Evolutionary conservation across 139 green algal species (phyloP).

Genomic region (Mychonastes homosphaera): DNA sequence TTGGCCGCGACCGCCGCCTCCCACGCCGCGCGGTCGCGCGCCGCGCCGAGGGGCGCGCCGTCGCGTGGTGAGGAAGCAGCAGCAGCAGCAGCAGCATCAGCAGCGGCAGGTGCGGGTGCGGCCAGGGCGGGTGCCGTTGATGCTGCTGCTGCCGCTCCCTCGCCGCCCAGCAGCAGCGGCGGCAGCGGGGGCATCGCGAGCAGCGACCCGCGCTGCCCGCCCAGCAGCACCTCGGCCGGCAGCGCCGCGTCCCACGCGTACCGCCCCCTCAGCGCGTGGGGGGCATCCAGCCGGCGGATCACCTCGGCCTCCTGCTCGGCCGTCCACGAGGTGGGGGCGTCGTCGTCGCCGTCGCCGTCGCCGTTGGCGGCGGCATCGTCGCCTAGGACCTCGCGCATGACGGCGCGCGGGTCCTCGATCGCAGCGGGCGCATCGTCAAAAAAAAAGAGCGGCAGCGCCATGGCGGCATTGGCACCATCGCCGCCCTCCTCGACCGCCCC

Average conservation of each 20-base stretch:
- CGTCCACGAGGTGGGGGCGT: not conserved
- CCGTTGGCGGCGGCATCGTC: not conserved
- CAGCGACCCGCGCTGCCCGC: not conserved
- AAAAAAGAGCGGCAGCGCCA: not conserved
- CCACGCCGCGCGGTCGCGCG: no score
- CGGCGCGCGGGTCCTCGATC: not conserved
- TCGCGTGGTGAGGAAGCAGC: no score
- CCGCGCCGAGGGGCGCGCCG: no score
- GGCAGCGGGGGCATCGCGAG: no score
- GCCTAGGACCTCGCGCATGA: not conserved
- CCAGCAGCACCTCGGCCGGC: not conserved
- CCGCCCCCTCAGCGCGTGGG: slow-evolving; percentile 8
- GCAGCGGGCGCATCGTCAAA: no score
- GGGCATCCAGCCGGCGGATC: slow-evolving; percentile 1
- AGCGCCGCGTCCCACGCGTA: not conserved
- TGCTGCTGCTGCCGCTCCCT: not conserved
- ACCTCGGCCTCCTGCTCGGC: not conserved
- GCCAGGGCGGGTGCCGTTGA: no score
- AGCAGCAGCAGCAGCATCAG: no score
- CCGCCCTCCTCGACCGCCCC: not conserved
- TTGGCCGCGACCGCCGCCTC: no score
- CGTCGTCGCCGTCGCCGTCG: not conserved
- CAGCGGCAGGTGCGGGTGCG: no score
- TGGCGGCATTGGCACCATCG: not conserved
- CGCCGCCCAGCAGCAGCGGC: not conserved